Evolutionary conservation across 2,329 filamentous ascomycete species (phyloP).

Genomic region (Delphinella strobiligena): DNA sequence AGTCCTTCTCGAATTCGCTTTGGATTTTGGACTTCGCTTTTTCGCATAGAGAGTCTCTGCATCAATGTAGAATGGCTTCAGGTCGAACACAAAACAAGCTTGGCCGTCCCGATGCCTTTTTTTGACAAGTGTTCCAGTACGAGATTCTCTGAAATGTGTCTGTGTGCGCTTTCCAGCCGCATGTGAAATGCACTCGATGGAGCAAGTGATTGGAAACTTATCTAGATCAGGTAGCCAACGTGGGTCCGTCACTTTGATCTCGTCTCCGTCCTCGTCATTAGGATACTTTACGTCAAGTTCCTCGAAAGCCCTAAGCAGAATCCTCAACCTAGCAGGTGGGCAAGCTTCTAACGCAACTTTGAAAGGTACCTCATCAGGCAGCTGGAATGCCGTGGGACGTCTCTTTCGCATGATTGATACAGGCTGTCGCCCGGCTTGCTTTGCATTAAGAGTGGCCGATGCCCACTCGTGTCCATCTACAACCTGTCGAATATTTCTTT

Average conservation of each 20-base stretch:
- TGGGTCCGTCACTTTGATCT: neutral
- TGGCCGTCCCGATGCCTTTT: neutral
- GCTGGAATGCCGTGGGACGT: neutral
- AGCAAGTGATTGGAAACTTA: neutral
- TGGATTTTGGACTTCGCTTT: neutral
- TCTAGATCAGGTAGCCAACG: neutral
- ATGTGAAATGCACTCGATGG: neutral
- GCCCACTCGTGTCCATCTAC: neutral
- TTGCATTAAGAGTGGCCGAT: neutral
- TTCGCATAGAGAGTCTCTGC: neutral
- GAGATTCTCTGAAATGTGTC: neutral
- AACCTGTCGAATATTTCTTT: neutral
- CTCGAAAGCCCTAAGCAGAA: neutral
- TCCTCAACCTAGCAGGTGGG: neutral
- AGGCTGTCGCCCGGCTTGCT: neutral
- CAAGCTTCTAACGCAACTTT: neutral
- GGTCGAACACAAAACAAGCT: neutral
- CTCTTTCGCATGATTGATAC: neutral
- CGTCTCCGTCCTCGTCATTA: neutral
- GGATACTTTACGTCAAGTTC: neutral
- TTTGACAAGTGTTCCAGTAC: neutral
- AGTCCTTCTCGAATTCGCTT: neutral
- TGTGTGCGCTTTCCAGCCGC: neutral
- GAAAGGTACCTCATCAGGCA: neutral
- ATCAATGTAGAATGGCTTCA: neutral